Conservation (phyloP, 2,329 filamentous ascomycete genomes). For the Tolypocladium album region DNA sequence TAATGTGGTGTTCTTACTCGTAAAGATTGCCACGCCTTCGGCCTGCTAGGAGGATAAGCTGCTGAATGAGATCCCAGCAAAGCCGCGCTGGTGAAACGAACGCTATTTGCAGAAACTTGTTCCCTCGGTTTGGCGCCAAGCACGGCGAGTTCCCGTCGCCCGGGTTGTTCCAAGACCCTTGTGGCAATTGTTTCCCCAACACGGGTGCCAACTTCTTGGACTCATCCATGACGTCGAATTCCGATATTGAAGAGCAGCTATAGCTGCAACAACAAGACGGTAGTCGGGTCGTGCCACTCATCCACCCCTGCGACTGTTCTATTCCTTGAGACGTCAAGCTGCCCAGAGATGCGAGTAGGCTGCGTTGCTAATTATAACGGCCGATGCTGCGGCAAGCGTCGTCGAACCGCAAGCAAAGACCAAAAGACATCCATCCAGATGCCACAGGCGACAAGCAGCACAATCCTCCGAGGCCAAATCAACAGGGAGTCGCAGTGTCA, state of each 20-base stretch:
- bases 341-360: neutral
- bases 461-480: slow-evolving; percentile 11
- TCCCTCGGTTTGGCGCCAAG: neutral
- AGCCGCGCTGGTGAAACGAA: neutral
- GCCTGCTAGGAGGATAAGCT: neutral
- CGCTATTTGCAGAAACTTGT: neutral
- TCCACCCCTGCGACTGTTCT: neutral
- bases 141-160: neutral
- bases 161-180: neutral
- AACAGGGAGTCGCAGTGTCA: neutral
- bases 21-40: neutral
- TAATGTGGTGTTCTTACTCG: no score
- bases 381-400: neutral
- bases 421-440: neutral
- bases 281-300: neutral
- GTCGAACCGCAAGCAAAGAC: neutral
- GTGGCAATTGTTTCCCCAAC: neutral
- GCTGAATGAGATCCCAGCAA: neutral
- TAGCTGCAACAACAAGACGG: neutral
- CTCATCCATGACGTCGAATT: neutral
- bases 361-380: neutral
- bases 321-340: neutral
- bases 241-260: neutral
- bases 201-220: neutral
- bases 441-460: neutral